Conservation (phyloP, 257 asterid species). For the Cynanchum wilfordii region DNA sequence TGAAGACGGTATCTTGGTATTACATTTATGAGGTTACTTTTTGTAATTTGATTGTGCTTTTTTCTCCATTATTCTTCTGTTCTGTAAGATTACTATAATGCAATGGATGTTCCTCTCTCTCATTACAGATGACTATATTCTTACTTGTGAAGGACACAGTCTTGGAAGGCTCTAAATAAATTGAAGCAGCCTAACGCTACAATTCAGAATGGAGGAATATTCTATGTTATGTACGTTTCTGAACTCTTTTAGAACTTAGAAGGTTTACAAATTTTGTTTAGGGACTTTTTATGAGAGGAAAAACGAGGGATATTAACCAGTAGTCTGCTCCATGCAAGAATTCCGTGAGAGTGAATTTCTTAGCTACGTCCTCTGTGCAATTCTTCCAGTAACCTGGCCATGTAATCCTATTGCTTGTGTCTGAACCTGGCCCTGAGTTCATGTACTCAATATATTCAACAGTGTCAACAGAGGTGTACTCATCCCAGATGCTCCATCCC, state of each 20-base stretch:
- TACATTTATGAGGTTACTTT: neutral
- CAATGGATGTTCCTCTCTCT: neutral
- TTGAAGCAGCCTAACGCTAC: neutral
- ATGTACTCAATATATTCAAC: constrained; percentile 60
- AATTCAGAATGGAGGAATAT: neutral
- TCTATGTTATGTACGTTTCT: neutral
- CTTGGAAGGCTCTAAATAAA: neutral
- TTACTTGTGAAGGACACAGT: neutral
- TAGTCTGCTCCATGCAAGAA: constrained; percentile 51
- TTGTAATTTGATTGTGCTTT: neutral
- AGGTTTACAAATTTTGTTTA: neutral
- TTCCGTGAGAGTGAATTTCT: constrained; percentile 35
- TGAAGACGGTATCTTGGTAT: neutral
- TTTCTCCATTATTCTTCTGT: neutral
- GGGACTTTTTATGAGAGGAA: constrained; percentile 18
- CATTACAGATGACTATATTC: neutral
- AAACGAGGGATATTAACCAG: constrained; percentile 22
- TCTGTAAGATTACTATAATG: neutral
- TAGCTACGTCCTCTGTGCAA: constrained; percentile 38
- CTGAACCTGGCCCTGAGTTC: constrained; percentile 61
- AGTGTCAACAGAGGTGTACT: constrained; percentile 37
- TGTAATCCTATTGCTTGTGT: constrained; percentile 35
- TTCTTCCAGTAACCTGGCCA: constrained; percentile 56
- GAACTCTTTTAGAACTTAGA: too few relatives aligned
- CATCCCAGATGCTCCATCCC: constrained; percentile 61